A percentile compares a stretch with the other conserved stretches of the same genome.
Conservation (phyloP, 148 eudicot genomes). For the Salicornia ramosissima region DNA sequence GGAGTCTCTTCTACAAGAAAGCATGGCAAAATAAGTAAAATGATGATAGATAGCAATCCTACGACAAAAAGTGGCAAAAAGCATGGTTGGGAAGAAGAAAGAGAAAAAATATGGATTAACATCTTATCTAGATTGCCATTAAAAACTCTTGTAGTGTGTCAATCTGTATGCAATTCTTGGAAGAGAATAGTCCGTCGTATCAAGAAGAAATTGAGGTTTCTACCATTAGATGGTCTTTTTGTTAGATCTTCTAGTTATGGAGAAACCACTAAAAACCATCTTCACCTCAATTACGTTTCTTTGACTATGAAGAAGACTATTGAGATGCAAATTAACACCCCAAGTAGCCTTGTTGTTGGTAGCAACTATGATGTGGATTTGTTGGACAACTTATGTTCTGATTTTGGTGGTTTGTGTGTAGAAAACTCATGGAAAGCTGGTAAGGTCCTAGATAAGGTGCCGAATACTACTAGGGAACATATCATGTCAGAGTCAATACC, state of each 20-base stretch:
- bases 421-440: background rate
- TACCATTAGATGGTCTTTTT: no score
- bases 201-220: background rate
- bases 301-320: background rate
- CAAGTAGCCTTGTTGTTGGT: background rate
- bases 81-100: background rate
- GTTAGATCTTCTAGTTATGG: background rate
- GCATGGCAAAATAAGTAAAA: no score
- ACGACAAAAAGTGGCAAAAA: background rate
- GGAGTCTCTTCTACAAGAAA: no score
- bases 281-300: background rate
- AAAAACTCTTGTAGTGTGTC: background rate
- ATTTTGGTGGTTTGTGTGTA: background rate
- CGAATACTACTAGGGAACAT: no score
- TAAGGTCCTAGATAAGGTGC: no score
- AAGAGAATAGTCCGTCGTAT: background rate
- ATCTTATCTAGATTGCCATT: background rate
- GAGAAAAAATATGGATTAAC: background rate
- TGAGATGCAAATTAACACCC: background rate
- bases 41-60: background rate
- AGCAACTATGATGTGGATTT: background rate
- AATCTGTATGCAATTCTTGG: slow-evolving; percentile 1
- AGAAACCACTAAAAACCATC: background rate
- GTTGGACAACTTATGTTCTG: background rate
- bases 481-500: no score